Evolutionary conservation across 129 eudicot species (phyloP).

Genomic region (Tanacetum coccineum): DNA sequence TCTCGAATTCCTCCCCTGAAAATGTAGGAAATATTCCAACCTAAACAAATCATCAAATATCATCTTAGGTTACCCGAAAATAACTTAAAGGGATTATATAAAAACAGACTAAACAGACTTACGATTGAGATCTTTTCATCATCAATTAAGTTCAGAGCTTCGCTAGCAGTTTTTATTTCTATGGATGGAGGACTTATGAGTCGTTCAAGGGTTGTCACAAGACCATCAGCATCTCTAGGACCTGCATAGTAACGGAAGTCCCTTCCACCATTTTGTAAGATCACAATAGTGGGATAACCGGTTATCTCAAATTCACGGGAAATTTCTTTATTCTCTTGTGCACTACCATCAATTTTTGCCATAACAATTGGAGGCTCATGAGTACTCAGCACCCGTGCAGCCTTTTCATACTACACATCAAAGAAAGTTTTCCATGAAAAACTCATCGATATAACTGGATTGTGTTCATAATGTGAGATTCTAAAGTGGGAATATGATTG

Average conservation of each 20-base stretch:
- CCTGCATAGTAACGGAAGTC: constrained; percentile 46
- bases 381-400: constrained; percentile 52
- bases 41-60: constrained; percentile 18
- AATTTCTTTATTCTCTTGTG: constrained; percentile 39
- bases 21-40: constrained; percentile 56
- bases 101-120: neutral
- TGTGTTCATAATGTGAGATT: neutral
- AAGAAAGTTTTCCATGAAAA: neutral
- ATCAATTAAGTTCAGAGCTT: constrained; percentile 31
- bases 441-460: neutral
- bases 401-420: constrained; percentile 52
- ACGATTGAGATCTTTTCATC: constrained; percentile 42
- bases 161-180: constrained; percentile 44
- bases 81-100: neutral
- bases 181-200: constrained; percentile 54
- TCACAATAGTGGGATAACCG: constrained; percentile 66
- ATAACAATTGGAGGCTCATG: constrained; percentile 57
- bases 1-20: constrained; percentile 57
- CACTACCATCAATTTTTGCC: constrained; percentile 62
- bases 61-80: neutral
- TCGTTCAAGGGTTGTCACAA: constrained; percentile 44
- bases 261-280: constrained; percentile 53
- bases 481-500: neutral
- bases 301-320: constrained; percentile 32
- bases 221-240: constrained; percentile 65